A percentile compares a stretch with the other conserved stretches of the same genome.
These are phyloP conservation scores for Chlorencoelia australis DNA, from an alignment of 2,329 filamentous ascomycete species.

Conservation along the genomic window DNA sequence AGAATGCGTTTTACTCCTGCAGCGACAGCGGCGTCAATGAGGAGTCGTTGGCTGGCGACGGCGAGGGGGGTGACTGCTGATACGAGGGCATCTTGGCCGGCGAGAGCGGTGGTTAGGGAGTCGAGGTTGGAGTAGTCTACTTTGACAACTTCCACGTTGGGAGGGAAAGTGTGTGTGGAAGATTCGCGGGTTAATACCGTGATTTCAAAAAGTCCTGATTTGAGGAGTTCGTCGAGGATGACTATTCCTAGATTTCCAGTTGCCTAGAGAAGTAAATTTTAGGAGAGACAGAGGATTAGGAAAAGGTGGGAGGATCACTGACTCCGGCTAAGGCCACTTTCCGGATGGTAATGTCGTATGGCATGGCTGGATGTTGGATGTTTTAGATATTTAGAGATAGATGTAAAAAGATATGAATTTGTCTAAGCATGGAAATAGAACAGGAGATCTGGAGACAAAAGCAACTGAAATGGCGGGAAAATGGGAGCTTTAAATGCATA, in stretches of 20 bases:
- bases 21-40: conserved; percentile 45
- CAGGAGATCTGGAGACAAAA: too few relatives aligned
- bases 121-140: conserved; percentile 10
- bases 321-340: conserved; percentile 18
- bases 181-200: conserved; percentile 26
- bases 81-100: conserved; percentile 17
- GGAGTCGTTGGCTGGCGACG: conserved; percentile 4
- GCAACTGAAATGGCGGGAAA: too few relatives aligned
- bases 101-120: conserved; percentile 21
- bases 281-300: not conserved
- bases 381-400: too few relatives aligned
- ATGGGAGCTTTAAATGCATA: too few relatives aligned
- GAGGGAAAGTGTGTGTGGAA: conserved; percentile 18
- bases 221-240: conserved; percentile 25
- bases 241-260: conserved; percentile 24
- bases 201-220: conserved; percentile 21
- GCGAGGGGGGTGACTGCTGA: conserved; percentile 8
- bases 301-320: conserved; percentile 4
- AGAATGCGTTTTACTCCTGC: conserved; percentile 51
- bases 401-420: too few relatives aligned
- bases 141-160: conserved; percentile 15
- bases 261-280: conserved; percentile 12
- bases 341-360: conserved; percentile 14
- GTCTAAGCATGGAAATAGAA: too few relatives aligned
- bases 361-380: too few relatives aligned